Evolutionary conservation across 805 yeast genomes (phyloP).

Genomic region (Ogataea naganishii): DNA sequence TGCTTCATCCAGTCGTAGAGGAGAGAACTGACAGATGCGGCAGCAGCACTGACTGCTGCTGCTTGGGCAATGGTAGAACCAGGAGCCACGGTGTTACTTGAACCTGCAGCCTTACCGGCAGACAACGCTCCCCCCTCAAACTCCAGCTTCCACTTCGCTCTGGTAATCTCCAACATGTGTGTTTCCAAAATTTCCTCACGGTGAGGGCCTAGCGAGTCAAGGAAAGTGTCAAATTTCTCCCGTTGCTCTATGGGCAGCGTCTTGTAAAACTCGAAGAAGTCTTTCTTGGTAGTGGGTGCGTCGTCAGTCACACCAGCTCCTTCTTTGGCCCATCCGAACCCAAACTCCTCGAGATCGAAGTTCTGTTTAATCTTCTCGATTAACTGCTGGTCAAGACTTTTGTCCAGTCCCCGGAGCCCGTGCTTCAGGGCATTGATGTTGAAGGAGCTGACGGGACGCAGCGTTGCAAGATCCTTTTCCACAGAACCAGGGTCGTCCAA

Average conservation of each 20-base stretch:
- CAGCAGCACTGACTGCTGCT: constrained; percentile 30
- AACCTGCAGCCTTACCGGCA: too few species aligned
- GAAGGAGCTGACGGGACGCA: constrained; percentile 63
- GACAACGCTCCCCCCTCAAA: constrained; percentile 64
- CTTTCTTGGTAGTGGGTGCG: constrained; percentile 15
- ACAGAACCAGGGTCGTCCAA: constrained; percentile 28
- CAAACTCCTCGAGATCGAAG: neutral
- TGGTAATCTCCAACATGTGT: constrained; percentile 77
- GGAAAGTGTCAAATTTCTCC: constrained; percentile 49
- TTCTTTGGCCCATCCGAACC: constrained; percentile 6
- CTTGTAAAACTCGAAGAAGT: constrained; percentile 63
- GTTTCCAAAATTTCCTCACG: constrained; percentile 74
- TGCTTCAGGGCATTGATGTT: constrained; percentile 77
- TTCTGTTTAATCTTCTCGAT: constrained; percentile 11
- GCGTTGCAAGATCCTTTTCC: constrained; percentile 44
- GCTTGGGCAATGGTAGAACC: too few species aligned
- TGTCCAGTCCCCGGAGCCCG: constrained; percentile 46
- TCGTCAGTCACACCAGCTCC: constrained; percentile 11
- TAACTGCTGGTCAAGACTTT: constrained; percentile 13
- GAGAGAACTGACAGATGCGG: constrained; percentile 58
- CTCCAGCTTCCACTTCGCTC: constrained; percentile 81
- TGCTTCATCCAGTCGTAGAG: constrained; percentile 80
- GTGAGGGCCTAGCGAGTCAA: constrained; percentile 63
- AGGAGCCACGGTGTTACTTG: constrained; percentile 28
- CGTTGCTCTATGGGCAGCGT: constrained; percentile 39